Conservation (phyloP, 116 monocot genomes). For the Cymodocea nodosa region DNA sequence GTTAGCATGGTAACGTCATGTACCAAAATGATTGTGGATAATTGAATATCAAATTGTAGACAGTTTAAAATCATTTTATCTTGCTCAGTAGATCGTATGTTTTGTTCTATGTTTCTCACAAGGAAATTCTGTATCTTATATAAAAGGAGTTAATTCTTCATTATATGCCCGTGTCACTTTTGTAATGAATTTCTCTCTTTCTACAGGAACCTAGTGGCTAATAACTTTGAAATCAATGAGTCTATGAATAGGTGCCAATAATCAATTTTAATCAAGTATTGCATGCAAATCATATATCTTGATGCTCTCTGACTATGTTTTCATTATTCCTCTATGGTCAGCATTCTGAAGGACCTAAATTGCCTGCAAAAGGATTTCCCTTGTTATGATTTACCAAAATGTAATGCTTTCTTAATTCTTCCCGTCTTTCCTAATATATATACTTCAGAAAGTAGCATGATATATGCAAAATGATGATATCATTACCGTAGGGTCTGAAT, state of each 20-base stretch:
- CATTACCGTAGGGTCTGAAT: slow-evolving; percentile 26
- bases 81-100: too few species aligned
- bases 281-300: not conserved
- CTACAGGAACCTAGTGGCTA: slow-evolving; percentile 10
- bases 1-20: too few species aligned
- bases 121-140: too few species aligned
- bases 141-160: not conserved
- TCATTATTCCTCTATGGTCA: slow-evolving; percentile 6
- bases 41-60: too few species aligned
- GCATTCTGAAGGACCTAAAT: slow-evolving; percentile 43
- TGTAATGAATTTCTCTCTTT: slow-evolving; percentile 1
- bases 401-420: slow-evolving; percentile 20
- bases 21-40: too few species aligned
- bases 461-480: not conserved
- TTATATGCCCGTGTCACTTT: not conserved
- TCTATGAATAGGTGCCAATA: not conserved
- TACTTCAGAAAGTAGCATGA: not conserved
- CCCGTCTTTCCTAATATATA: not conserved
- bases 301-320: not conserved
- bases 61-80: too few species aligned
- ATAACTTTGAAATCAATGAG: slow-evolving; percentile 5
- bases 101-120: too few species aligned
- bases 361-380: slow-evolving; percentile 61
- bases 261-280: not conserved
- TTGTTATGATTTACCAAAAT: slow-evolving; percentile 52